Conservation (phyloP, 768 basidiomycete genomes). For the Lactarius sanguifluus region DNA sequence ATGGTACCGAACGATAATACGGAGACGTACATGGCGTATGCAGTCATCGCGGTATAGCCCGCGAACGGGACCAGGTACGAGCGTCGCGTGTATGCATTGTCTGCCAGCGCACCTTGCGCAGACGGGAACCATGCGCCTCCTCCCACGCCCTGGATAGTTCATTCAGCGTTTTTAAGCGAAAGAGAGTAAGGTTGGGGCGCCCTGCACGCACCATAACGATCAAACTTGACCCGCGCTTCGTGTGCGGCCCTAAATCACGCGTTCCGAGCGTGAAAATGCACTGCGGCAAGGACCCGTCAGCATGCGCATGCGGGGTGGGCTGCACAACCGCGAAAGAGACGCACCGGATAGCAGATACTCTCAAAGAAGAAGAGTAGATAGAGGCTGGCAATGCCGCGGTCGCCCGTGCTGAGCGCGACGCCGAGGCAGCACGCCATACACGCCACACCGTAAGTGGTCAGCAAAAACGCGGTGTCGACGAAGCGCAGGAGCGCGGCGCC, state of each 20-base stretch:
- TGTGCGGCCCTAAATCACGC: slow-evolving; percentile 59
- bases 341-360: slow-evolving; percentile 68
- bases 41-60: slow-evolving; percentile 57
- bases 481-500: slow-evolving; percentile 59
- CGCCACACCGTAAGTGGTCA: slow-evolving; percentile 50
- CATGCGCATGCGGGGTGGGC: background rate
- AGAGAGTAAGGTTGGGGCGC: background rate
- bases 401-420: slow-evolving; percentile 51
- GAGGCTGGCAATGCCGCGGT: slow-evolving; percentile 56
- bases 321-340: slow-evolving; percentile 21
- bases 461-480: slow-evolving; percentile 63
- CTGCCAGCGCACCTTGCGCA: slow-evolving; percentile 57
- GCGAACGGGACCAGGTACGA: slow-evolving; percentile 63
- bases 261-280: slow-evolving; percentile 67
- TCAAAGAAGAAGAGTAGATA: slow-evolving; percentile 73
- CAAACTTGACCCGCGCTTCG: slow-evolving; percentile 60
- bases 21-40: slow-evolving; percentile 53
- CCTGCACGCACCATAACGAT: slow-evolving; percentile 54
- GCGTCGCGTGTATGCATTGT: slow-evolving; percentile 46
- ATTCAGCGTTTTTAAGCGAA: background rate
- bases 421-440: slow-evolving; percentile 55
- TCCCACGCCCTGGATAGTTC: slow-evolving; percentile 48
- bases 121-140: slow-evolving; percentile 71
- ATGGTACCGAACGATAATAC: background rate
- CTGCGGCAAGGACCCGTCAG: slow-evolving; percentile 29